Conservation (phyloP, 163 green algal species). For the Trebouxiophyceae sp. region DNA sequence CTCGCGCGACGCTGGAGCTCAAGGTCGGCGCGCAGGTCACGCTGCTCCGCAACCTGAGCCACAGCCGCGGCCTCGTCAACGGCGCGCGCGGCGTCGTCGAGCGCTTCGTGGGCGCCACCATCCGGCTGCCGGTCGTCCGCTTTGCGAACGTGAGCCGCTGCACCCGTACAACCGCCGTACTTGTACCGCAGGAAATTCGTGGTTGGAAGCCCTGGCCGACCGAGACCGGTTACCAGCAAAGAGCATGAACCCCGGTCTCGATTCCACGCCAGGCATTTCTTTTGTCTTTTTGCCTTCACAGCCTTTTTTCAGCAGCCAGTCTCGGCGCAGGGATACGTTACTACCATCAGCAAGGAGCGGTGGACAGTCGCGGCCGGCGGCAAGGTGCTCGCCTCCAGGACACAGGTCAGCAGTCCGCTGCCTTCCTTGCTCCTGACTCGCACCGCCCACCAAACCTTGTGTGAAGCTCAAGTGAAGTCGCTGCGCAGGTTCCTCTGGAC, state of each 20-base stretch:
- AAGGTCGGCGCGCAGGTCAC: constrained; percentile 48
- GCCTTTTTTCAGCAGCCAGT: no score
- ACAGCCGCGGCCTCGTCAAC: constrained; percentile 36
- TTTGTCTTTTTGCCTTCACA: no score
- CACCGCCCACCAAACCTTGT: not conserved
- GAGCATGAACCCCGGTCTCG: no score
- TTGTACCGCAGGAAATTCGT: not conserved
- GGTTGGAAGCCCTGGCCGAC: no score
- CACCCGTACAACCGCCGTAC: not conserved
- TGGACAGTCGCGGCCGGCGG: constrained; percentile 10
- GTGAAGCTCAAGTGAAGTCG: no score
- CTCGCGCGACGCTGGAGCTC: constrained; percentile 8
- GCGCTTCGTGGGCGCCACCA: constrained; percentile 13
- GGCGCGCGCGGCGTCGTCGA: constrained; percentile 44
- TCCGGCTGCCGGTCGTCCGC: constrained; percentile 17
- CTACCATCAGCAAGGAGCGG: constrained; percentile 12
- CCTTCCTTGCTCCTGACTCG: no score
- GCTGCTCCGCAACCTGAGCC: constrained; percentile 36
- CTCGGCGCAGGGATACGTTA: constrained; percentile 16
- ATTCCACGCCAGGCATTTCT: no score
- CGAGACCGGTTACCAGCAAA: not conserved
- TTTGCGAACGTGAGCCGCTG: constrained; percentile 18
- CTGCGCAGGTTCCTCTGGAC: constrained; percentile 13
- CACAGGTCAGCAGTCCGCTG: constrained; percentile 6
- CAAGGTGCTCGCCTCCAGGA: constrained; percentile 6